Conservation (phyloP, 192 early-diverging fungal genomes). For the Haplosporangium gracile region DNA sequence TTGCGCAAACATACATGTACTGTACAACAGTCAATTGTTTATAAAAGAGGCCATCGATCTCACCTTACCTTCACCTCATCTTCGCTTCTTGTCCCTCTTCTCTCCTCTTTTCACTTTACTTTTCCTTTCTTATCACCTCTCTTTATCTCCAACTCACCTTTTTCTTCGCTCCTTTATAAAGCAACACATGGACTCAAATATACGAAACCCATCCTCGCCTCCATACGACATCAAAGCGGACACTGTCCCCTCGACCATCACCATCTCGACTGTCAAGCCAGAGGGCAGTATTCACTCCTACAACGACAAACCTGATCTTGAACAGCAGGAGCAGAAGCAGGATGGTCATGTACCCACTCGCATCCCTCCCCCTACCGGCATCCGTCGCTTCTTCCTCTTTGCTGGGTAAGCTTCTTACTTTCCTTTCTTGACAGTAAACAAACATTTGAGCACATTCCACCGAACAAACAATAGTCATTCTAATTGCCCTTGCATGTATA, state of each 20-base stretch:
- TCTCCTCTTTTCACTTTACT: no score
- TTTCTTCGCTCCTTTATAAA: background rate
- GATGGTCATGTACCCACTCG: background rate
- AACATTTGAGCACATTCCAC: background rate
- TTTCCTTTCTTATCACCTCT: no score
- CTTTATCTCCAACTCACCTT: no score
- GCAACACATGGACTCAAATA: background rate
- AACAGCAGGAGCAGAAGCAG: background rate
- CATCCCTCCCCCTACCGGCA: background rate
- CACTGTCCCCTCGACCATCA: background rate
- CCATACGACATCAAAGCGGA: background rate
- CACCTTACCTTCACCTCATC: background rate
- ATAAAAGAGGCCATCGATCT: background rate
- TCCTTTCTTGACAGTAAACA: background rate
- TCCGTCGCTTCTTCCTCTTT: background rate
- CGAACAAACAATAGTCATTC: background rate
- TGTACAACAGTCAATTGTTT: background rate
- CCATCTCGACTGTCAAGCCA: background rate
- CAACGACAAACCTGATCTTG: background rate
- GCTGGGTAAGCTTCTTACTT: background rate
- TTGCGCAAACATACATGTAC: background rate
- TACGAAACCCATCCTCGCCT: background rate
- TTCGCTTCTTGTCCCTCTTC: background rate
- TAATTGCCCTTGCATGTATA: background rate
- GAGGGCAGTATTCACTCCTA: background rate